These are phyloP conservation scores for Solanum hybrid DNA, from an alignment of 305 asterid genomes.

Conservation along the genomic window DNA sequence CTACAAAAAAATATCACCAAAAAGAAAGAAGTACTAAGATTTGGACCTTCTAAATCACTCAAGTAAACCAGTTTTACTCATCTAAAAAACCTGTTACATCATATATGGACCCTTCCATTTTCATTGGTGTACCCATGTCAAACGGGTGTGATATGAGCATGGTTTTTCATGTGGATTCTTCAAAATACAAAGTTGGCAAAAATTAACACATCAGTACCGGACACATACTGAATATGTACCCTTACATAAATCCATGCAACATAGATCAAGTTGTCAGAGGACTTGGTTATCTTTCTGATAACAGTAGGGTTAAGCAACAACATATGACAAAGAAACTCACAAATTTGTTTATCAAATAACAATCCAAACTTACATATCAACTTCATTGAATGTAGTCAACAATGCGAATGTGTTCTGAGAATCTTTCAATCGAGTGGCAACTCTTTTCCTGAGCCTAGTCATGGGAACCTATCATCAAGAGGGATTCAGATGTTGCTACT, in stretches of 20 bases:
- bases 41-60: neutral
- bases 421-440: slow-evolving; percentile 90
- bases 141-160: neutral
- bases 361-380: slow-evolving; percentile 70
- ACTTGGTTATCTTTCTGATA: neutral
- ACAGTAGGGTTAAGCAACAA: neutral
- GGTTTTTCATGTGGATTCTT: neutral
- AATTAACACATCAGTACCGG: neutral
- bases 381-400: slow-evolving; percentile 96
- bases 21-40: neutral
- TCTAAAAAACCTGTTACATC: neutral
- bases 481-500: neutral
- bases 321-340: neutral
- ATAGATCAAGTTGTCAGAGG: neutral
- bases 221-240: neutral
- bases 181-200: neutral
- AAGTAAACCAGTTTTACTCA: neutral
- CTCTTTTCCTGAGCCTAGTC: slow-evolving; percentile 96
- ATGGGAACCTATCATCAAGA: slow-evolving; percentile 60
- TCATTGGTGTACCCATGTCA: neutral
- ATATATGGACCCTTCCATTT: neutral
- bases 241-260: neutral
- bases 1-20: neutral
- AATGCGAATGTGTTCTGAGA: slow-evolving; percentile 95
- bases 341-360: neutral